A percentile compares a stretch with the other conserved stretches of the same genome.
phyloP scores from a whole-genome alignment of 192 early-diverging fungal genomes.

The Endogone sp. region DNA sequence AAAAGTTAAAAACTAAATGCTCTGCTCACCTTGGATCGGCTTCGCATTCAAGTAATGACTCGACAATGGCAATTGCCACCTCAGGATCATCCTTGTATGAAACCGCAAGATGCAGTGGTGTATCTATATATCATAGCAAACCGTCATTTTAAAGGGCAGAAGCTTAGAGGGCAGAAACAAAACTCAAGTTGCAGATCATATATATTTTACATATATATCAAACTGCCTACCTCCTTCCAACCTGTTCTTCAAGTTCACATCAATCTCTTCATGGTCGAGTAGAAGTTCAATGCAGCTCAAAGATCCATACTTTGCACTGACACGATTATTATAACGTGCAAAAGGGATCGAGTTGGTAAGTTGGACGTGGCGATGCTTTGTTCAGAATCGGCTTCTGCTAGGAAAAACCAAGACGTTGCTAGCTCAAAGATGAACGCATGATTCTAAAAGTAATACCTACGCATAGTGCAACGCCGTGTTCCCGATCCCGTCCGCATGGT shows the following conservation, averaged over 20 bases:
- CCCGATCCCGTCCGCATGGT: constrained; percentile 59
- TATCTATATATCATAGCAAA: constrained; percentile 29
- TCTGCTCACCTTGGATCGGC: constrained; percentile 43
- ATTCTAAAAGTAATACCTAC: constrained; percentile 22
- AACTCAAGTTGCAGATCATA: neutral
- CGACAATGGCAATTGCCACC: constrained; percentile 53
- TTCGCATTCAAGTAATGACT: constrained; percentile 47
- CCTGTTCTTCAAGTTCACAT: constrained; percentile 52
- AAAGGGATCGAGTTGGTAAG: too few species aligned
- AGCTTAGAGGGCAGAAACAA: too few species aligned
- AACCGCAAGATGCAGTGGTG: constrained; percentile 68
- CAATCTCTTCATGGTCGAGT: constrained; percentile 40
- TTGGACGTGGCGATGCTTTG: too few species aligned
- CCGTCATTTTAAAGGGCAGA: too few species aligned
- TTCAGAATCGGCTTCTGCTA: too few species aligned
- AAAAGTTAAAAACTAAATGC: neutral
- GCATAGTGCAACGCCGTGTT: constrained; percentile 68
- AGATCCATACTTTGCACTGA: constrained; percentile 49
- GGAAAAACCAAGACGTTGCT: too few species aligned
- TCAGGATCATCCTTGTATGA: constrained; percentile 48
- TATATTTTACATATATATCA: neutral
- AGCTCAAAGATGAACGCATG: neutral
- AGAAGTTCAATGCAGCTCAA: constrained; percentile 59
- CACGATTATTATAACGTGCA: neutral
- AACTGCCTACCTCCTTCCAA: constrained; percentile 16